A percentile compares a stretch with the other conserved stretches of the same genome.
These are phyloP conservation scores for Tolypocladium ophioglossoides DNA, from an alignment of 2,329 filamentous ascomycete species.

Conservation along the genomic window DNA sequence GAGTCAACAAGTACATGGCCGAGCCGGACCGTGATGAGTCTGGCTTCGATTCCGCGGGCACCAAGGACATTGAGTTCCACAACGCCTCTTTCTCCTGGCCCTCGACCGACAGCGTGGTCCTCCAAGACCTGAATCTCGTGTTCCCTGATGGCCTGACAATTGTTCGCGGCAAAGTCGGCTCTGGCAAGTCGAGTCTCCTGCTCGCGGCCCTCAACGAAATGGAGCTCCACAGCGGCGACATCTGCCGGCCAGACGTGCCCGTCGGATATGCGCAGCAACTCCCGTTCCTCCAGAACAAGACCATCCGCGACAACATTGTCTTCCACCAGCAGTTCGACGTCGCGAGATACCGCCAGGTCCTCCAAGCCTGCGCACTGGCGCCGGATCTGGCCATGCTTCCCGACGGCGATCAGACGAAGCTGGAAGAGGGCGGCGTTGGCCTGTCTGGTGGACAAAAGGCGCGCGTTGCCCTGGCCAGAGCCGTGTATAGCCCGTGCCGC, in stretches of 20 bases:
- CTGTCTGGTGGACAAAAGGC: conserved; percentile 55
- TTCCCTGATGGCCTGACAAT: conserved; percentile 42
- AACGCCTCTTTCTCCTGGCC: conserved; percentile 73
- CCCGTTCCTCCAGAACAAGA: conserved; percentile 57
- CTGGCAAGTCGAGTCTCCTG: conserved; percentile 51
- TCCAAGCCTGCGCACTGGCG: conserved; percentile 49
- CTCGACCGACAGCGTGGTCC: conserved; percentile 44
- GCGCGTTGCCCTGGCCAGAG: conserved; percentile 51
- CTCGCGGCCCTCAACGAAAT: conserved; percentile 52
- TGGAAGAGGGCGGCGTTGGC: conserved; percentile 53
- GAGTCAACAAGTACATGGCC: conserved; percentile 77
- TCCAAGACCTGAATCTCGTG: conserved; percentile 33
- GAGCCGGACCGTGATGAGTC: conserved; percentile 64
- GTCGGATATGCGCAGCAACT: conserved; percentile 49
- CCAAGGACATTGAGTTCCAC: conserved; percentile 39
- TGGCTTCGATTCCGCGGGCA: conserved; percentile 22
- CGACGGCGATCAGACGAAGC: conserved; percentile 45
- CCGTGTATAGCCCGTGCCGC: conserved; percentile 46
- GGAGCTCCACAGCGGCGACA: conserved; percentile 49
- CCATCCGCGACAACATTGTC: conserved; percentile 53
- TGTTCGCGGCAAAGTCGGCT: conserved; percentile 48
- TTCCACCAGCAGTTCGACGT: conserved; percentile 48
- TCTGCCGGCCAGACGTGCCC: conserved; percentile 36
- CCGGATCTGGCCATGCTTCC: conserved; percentile 46
- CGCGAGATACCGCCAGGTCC: conserved; percentile 43